Base-by-base conservation (phyloP, 768 basidiomycete genomes). In the Asterophora lycoperdoides region DNA sequence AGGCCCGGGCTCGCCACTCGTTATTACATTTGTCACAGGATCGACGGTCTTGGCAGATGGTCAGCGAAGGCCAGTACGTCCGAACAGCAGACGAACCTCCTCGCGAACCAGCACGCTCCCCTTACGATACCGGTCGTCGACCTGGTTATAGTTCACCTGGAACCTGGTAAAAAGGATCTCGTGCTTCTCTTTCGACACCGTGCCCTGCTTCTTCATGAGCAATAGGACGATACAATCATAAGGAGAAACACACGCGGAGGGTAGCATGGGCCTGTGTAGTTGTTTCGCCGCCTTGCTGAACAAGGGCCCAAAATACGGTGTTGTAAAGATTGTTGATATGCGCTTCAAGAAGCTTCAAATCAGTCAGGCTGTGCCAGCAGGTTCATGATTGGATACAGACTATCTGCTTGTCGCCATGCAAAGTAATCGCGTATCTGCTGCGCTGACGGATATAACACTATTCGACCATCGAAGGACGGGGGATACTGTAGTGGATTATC, bases 251-350 rank as follows among this genome's bases (percentile, higher is more conserved):
- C 48, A 93, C 93, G 58, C 77, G 78, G 5, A 99, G 74, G 1
- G 80, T 80, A 23, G 81, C 79, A 62, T 97, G 90, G 1, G 95
- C 95, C 50, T 94, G 79, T 2, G 82, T 74, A 1, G 85, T 83
- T 1, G 81, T 83, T 63, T 88, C 72, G 0, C 84, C 86, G n/a
- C 84, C 88, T 57, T 89, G 77, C 37, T 85, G 84, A 0, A 98
- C 82, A 29, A 99, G 78, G 0, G 93, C 89, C 96, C 95, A 98
- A 61, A 98, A 99, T 0, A 72, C 74, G 0, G 96, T 97, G 61
- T 99, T 99, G 70, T 98, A 94, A 18, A 99, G 70, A 63, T 99
- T 99, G 63, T 99, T 99, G 63, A 98, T 87, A 63, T 99, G 96
- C 0, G 96, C 94, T 97, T 63, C 44, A 28, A 33, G 56, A 52